phyloP scores from a whole-genome alignment of 148 eudicot species.

The Fagopyrum tataricum region DNA sequence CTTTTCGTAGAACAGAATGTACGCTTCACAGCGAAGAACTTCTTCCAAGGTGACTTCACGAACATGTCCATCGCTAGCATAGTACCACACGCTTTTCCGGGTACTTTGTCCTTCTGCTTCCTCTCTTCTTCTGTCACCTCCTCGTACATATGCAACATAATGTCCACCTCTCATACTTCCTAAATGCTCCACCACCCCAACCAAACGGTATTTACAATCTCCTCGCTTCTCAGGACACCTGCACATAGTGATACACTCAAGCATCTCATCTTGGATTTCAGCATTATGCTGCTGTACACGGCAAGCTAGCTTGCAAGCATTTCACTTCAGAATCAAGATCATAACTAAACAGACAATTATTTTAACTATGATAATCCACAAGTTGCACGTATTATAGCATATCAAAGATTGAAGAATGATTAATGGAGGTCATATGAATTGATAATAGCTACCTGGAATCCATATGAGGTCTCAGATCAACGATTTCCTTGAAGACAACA shows the following conservation, averaged over 20 bases:
- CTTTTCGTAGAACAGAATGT: conserved; percentile 71
- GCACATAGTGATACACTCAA: conserved; percentile 13
- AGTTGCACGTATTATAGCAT: background rate
- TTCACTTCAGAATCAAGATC: background rate
- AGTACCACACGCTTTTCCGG: conserved; percentile 48
- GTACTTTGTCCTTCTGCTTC: conserved; percentile 20
- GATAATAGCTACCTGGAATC: conserved; percentile 54
- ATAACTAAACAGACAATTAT: background rate
- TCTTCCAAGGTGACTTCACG: conserved; percentile 57
- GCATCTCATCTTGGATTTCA: background rate
- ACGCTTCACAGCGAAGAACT: conserved; percentile 74
- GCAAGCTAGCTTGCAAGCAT: background rate
- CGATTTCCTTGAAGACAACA: conserved; percentile 61
- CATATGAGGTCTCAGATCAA: conserved; percentile 70
- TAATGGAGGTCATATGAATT: background rate
- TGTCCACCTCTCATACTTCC: conserved; percentile 90
- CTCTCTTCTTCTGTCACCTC: conserved; percentile 25
- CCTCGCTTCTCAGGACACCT: conserved; percentile 41
- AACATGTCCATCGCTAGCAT: conserved; percentile 64
- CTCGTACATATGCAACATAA: conserved; percentile 79
- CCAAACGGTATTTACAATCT: conserved; percentile 40
- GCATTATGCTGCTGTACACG: background rate
- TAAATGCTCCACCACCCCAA: conserved; percentile 82
- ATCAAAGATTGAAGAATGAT: background rate
- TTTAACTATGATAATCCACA: background rate